Conservation (phyloP, 148 eudicot species). For the Vaccinium macrocarpon region DNA sequence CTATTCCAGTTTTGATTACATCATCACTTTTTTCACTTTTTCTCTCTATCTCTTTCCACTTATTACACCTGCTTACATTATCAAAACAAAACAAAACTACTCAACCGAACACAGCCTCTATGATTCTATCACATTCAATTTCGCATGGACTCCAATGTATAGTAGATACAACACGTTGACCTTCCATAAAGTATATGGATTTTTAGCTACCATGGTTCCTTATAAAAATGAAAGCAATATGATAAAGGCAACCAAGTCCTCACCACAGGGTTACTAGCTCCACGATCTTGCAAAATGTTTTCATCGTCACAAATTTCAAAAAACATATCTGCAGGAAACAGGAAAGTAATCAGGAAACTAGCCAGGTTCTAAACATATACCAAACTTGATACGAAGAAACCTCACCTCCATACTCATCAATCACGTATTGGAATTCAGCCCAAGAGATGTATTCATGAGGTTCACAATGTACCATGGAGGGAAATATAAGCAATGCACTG, state of each 20-base stretch:
- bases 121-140: background rate
- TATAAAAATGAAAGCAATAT: background rate
- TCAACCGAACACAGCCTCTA: too few relatives aligned
- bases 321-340: conserved; percentile 37
- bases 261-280: conserved; percentile 54
- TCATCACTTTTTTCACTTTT: too few relatives aligned
- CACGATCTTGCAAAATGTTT: conserved; percentile 50
- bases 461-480: conserved; percentile 44
- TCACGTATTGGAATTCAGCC: conserved; percentile 44
- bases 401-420: conserved; percentile 56
- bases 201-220: conserved; percentile 9
- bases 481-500: conserved; percentile 45
- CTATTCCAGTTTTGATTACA: too few relatives aligned
- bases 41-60: too few relatives aligned
- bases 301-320: conserved; percentile 42
- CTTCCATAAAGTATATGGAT: background rate
- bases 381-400: background rate
- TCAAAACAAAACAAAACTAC: too few relatives aligned
- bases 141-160: background rate
- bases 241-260: conserved; percentile 19
- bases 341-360: conserved; percentile 6
- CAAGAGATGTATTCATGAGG: conserved; percentile 55
- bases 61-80: too few relatives aligned
- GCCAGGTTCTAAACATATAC: background rate
- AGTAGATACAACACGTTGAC: too few relatives aligned